Evolutionary conservation across 2,329 filamentous ascomycete genomes (phyloP).

Genomic region (Paecilomyces sp.): DNA sequence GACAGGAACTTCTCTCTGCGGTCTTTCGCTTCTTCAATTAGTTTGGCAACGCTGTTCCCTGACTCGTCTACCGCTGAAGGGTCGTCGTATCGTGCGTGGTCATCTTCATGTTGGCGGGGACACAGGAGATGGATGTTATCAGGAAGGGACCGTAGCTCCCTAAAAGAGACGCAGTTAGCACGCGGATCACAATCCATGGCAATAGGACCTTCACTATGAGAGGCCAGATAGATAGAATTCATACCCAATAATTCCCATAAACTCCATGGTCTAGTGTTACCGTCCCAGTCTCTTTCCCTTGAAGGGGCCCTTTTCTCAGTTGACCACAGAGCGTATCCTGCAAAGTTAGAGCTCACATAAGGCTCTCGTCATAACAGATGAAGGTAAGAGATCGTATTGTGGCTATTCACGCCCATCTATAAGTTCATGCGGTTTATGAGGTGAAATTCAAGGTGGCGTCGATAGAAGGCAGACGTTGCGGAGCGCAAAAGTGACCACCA

Average conservation of each 20-base stretch:
- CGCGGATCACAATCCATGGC: not conserved
- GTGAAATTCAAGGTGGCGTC: not conserved
- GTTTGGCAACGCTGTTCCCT: slow-evolving; percentile 22
- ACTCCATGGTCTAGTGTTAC: slow-evolving; percentile 24
- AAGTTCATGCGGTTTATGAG: not conserved
- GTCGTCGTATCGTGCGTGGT: slow-evolving; percentile 58
- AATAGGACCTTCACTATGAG: slow-evolving; percentile 1
- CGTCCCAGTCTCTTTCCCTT: not conserved
- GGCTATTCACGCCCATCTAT: not conserved
- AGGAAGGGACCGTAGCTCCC: slow-evolving; percentile 38
- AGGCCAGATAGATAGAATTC: slow-evolving; percentile 8
- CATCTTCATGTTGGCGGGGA: slow-evolving; percentile 56
- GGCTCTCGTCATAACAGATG: not conserved
- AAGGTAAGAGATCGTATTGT: not conserved
- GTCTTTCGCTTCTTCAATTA: slow-evolving; percentile 49
- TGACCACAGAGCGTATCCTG: not conserved
- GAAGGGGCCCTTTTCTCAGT: not conserved
- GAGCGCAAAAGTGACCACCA: not conserved
- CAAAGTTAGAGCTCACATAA: not conserved
- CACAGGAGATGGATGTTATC: slow-evolving; percentile 59
- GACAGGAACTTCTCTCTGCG: slow-evolving; percentile 59
- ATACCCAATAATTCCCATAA: slow-evolving; percentile 36
- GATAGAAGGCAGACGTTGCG: not conserved
- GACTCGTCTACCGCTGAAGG: slow-evolving; percentile 43
- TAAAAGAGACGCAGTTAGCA: slow-evolving; percentile 11